Evolutionary conservation across 2,329 filamentous ascomycete genomes (phyloP), one percentile per base, ranked within the genome.

Genomic region (Cordyceps javanica): DNA sequence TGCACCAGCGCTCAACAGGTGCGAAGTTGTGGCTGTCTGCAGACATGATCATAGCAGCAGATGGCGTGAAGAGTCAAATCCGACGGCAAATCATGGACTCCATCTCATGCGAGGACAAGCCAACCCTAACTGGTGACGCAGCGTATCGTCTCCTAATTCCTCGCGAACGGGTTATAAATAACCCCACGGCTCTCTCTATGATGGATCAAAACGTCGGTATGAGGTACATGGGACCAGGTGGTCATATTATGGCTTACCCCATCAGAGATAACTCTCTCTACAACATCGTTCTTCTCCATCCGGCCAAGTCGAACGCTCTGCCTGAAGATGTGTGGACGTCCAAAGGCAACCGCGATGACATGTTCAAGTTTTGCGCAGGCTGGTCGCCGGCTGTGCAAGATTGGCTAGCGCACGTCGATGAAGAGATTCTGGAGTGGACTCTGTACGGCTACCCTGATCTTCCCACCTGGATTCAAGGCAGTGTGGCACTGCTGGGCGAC

Each of bases 181-280:
- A 91, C 63, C 80, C 87, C 0, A 86, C 89, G 62, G 75, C 91
- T 49, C 74, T 87, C 25, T 75, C 70, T 0, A 74, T 89, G 4
- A 73, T 88, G 13, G 75, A 84, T 45, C 74, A 74, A 16, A 79
- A 85, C 57, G 72, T 74, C 7, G 84, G 83, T 1, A 81, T 80
- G 2, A 76, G 85, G 39, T 88, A 83, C 81, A 85, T 88, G 52
- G 85, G 85, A n/a, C 79, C 81, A 58, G 81, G 82, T 65, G 76
- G 82, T 4, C 86, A 88, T 62, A 83, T 87, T 60, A 88, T 89
- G 65, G 85, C 83, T 1, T 89, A 89, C 64, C 79, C 85, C 0
- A 78, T 89, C 30, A 77, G 80, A 56, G 77, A 78, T 61, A 83
- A 87, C 64, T 77, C 77, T 16, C 81, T 88, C 58, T 88, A 88